Conservation (phyloP, 2,329 filamentous ascomycete genomes). For the Curvularia eragrostidis region DNA sequence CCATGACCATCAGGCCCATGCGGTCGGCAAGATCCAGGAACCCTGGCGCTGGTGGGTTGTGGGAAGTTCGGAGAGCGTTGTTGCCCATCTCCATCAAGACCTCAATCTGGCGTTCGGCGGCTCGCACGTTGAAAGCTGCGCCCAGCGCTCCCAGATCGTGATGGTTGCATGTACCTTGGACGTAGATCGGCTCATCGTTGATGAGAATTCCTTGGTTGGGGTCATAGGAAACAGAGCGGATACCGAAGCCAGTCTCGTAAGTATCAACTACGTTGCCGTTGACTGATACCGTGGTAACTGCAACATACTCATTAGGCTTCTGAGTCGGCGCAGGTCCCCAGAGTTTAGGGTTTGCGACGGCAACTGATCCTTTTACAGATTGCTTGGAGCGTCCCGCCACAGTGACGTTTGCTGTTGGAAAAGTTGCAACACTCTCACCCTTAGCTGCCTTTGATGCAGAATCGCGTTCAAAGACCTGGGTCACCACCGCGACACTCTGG, state of each 20-base stretch:
- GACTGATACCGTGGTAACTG: slow-evolving; percentile 52
- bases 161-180: slow-evolving; percentile 59
- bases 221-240: slow-evolving; percentile 55
- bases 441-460: slow-evolving; percentile 30
- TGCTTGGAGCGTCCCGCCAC: slow-evolving; percentile 45
- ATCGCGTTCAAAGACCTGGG: slow-evolving; percentile 53
- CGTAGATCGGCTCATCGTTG: slow-evolving; percentile 55
- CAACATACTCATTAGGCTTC: slow-evolving; percentile 58
- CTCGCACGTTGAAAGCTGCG: slow-evolving; percentile 59
- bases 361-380: slow-evolving; percentile 45
- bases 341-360: slow-evolving; percentile 51
- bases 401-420: slow-evolving; percentile 39
- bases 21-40: slow-evolving; percentile 59
- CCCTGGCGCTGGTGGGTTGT: slow-evolving; percentile 62
- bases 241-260: slow-evolving; percentile 61
- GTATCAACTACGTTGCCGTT: slow-evolving; percentile 46
- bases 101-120: slow-evolving; percentile 58
- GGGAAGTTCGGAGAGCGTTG: slow-evolving; percentile 61
- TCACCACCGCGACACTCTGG: slow-evolving; percentile 50
- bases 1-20: slow-evolving; percentile 59
- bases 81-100: slow-evolving; percentile 59
- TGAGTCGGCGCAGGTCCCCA: slow-evolving; percentile 60
- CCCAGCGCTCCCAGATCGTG: slow-evolving; percentile 61
- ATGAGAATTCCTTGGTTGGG: slow-evolving; percentile 54
- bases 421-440: slow-evolving; percentile 43